Evolutionary conservation across 495 filamentous ascomycete genomes (phyloP).

Genomic region (Collariella sp.): DNA sequence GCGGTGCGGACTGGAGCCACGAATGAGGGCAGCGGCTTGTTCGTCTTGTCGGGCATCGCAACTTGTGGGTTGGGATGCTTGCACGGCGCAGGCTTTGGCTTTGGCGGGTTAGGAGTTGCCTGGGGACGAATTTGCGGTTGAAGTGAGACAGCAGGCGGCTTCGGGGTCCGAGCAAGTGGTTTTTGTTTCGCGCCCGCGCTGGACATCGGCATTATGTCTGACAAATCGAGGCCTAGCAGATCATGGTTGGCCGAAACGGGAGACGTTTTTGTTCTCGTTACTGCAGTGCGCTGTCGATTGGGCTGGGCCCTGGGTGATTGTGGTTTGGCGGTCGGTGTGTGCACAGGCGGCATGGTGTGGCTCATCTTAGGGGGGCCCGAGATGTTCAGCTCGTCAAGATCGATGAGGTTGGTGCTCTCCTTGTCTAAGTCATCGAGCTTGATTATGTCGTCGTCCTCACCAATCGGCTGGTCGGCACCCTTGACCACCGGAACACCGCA

Average conservation of each 20-base stretch:
- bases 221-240: not conserved
- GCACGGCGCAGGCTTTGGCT: not conserved
- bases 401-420: conserved; percentile 32
- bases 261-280: conserved; percentile 16
- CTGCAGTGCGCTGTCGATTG: conserved; percentile 5
- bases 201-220: not conserved
- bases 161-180: not conserved
- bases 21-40: not conserved
- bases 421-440: conserved; percentile 25
- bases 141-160: not conserved
- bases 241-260: conserved; percentile 5
- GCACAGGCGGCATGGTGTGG: not conserved
- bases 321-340: not conserved
- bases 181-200: not conserved
- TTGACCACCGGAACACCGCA: conserved; percentile 63
- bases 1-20: not conserved
- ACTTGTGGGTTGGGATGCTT: not conserved
- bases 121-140: not conserved
- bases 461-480: conserved; percentile 41
- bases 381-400: conserved; percentile 40
- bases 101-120: not conserved
- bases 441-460: conserved; percentile 46
- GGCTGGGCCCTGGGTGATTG: conserved; percentile 5
- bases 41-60: not conserved
- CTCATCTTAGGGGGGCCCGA: not conserved